Conservation (phyloP, 1,139 yeast genomes). For the Suhomyces guaymorum region DNA sequence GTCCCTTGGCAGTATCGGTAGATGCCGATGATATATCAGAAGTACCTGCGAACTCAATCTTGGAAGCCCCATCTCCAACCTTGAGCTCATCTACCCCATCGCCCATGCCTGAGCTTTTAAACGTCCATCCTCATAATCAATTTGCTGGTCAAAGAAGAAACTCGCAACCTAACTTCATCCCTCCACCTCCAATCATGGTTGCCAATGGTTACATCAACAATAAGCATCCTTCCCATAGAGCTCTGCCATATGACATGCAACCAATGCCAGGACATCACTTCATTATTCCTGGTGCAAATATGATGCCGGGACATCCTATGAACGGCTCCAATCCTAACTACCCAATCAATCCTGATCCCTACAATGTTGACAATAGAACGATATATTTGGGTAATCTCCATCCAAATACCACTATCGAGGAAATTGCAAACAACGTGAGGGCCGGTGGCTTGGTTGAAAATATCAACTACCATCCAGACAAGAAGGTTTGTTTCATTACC, state of each 20-base stretch:
- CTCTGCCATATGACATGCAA: slow-evolving; percentile 5
- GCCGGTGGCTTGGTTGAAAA: slow-evolving; percentile 51
- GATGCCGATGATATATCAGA: slow-evolving; percentile 7
- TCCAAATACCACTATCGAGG: slow-evolving; percentile 48
- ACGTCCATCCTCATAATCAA: slow-evolving; percentile 4
- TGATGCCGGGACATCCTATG: slow-evolving; percentile 4
- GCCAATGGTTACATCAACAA: slow-evolving; percentile 7
- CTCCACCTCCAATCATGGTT: slow-evolving; percentile 9
- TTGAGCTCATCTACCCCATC: slow-evolving; percentile 10
- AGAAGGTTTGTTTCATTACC: slow-evolving; percentile 46
- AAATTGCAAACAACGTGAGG: slow-evolving; percentile 50
- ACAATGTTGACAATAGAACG: slow-evolving; percentile 40
- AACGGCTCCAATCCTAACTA: slow-evolving; percentile 4
- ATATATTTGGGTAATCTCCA: slow-evolving; percentile 49
- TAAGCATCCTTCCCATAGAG: slow-evolving; percentile 6
- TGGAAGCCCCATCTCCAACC: slow-evolving; percentile 12
- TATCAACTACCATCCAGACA: slow-evolving; percentile 39
- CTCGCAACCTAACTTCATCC: slow-evolving; percentile 6
- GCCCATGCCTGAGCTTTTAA: slow-evolving; percentile 6
- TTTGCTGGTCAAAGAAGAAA: slow-evolving; percentile 5
- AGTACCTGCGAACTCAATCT: slow-evolving; percentile 3
- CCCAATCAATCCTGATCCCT: slow-evolving; percentile 16
- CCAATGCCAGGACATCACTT: slow-evolving; percentile 4
- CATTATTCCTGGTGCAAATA: slow-evolving; percentile 3
- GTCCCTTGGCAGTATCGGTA: slow-evolving; percentile 5